Conservation (phyloP, 139 green algal species). For the Chlorella sp. region DNA sequence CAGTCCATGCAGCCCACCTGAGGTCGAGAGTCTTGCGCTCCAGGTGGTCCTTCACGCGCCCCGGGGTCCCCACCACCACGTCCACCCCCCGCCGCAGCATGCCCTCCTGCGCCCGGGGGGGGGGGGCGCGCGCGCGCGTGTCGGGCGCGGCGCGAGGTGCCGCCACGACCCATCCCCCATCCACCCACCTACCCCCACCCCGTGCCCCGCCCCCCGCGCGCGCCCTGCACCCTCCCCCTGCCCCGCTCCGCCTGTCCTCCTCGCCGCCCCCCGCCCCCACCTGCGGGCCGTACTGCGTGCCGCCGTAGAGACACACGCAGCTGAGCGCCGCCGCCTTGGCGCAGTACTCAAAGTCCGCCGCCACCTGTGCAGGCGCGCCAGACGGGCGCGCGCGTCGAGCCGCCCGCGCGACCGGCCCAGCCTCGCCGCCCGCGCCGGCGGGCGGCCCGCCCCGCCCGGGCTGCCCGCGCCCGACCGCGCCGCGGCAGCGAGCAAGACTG, state of each 20-base stretch:
- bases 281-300: slow-evolving; percentile 79
- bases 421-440: too few species aligned
- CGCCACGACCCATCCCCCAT: too few species aligned
- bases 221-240: too few species aligned
- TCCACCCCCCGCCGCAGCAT: slow-evolving; percentile 86
- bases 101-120: slow-evolving; percentile 69
- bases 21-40: slow-evolving; percentile 86
- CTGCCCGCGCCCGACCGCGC: too few species aligned
- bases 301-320: slow-evolving; percentile 94
- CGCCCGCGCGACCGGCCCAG: too few species aligned
- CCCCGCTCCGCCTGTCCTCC: too few species aligned
- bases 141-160: slow-evolving; percentile 10
- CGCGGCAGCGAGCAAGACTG: too few species aligned
- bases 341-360: slow-evolving; percentile 88
- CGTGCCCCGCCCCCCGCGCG: too few species aligned
- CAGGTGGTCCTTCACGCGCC: slow-evolving; percentile 95
- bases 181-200: too few species aligned
- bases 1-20: slow-evolving; percentile 6
- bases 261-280: too few species aligned
- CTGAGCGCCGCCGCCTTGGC: slow-evolving; percentile 71
- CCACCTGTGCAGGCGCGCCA: slow-evolving; percentile 74
- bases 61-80: slow-evolving; percentile 95
- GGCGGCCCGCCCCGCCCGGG: too few species aligned
- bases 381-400: too few species aligned
- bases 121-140: neutral